Evolutionary conservation across 345 rosid species (phyloP), one percentile per base, ranked within the genome.

Genomic region (Hibiscus trionum): DNA sequence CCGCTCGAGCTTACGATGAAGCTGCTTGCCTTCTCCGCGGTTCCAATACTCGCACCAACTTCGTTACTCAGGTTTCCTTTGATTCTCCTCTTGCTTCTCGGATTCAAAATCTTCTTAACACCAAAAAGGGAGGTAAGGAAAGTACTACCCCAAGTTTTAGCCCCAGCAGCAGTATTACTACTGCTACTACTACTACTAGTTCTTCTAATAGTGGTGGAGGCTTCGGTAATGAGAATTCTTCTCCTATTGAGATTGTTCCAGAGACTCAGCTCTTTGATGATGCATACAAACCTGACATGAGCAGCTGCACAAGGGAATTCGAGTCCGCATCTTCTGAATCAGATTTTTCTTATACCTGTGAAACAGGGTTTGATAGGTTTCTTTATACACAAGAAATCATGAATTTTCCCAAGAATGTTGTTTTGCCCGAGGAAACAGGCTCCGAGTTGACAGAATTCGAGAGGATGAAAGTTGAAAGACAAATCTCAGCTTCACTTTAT

Each of bases 11-110:
- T 56, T 89, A 89, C 19, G 91, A 89, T 66, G 86, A 89, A 81
- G 95, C 95, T 60, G 95, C 91, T 9, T 86, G 90, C 72, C 95
- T 89, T 73, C 91, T 89, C 16, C 88, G 95, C 0, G 95, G 95
- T 68, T 81, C 95, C 12, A 86, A 89, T 42, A 87, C 95, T 47
- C 86, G 95, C 9, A 89, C 95, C 74, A 89, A 89, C 80, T 89
- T 89, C 80, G 70, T 74, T 26, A 84, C 90, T 55, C 86, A 68
- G 15, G 84, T 82, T 2, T 81, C 86, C 69, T 55, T 73, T 15
- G 89, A 89, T 75, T 89, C 95, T 21, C 88, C 88, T 42, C 85
- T 87, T 14, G 95, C 95, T 67, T 83, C 83, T 14, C 82, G 94
- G 73, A 89, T 87, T 46, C 73, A 78, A 11, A 82, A 72, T 72